Conservation (phyloP, 108 stramenopile genomes). For the Cyclotella choctawhatcheeana region DNA sequence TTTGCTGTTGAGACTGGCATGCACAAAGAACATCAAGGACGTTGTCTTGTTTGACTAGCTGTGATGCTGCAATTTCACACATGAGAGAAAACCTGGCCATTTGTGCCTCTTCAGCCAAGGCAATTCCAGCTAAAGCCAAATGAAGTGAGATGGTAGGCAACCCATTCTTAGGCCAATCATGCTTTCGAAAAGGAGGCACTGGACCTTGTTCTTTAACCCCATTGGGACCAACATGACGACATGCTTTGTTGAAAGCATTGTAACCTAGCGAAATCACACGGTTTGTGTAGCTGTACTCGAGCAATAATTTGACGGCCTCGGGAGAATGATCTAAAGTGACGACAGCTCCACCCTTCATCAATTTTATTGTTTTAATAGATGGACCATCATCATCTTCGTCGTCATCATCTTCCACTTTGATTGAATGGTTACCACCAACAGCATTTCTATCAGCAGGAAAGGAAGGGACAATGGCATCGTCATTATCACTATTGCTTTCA, state of each 20-base stretch:
- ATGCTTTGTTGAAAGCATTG: slow-evolving; percentile 68
- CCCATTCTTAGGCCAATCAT: slow-evolving; percentile 67
- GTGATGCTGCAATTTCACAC: slow-evolving; percentile 86
- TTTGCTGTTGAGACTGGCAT: slow-evolving; percentile 59
- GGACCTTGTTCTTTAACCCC: slow-evolving; percentile 31
- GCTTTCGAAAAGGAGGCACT: slow-evolving; percentile 49
- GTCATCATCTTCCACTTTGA: slow-evolving; percentile 65
- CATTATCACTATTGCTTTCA: slow-evolving; percentile 58
- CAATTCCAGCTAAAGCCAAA: slow-evolving; percentile 71
- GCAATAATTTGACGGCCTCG: slow-evolving; percentile 82
- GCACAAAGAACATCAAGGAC: slow-evolving; percentile 70
- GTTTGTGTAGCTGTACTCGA: slow-evolving; percentile 91
- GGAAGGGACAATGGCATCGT: slow-evolving; percentile 48
- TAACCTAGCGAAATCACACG: slow-evolving; percentile 74
- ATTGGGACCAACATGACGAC: slow-evolving; percentile 12
- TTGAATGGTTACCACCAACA: slow-evolving; percentile 28
- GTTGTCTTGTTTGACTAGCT: slow-evolving; percentile 58
- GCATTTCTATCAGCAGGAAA: slow-evolving; percentile 9
- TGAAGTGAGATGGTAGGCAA: slow-evolving; percentile 66
- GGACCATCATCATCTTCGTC: slow-evolving; percentile 58
- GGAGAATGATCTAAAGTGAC: slow-evolving; percentile 68
- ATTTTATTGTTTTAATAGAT: neutral
- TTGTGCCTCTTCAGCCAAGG: slow-evolving; percentile 79
- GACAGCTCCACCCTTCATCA: slow-evolving; percentile 18
- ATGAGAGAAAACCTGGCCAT: slow-evolving; percentile 80